These are phyloP conservation scores for Hibiscus mutabilis DNA, from an alignment of 345 rosid genomes.

Conservation along the genomic window DNA sequence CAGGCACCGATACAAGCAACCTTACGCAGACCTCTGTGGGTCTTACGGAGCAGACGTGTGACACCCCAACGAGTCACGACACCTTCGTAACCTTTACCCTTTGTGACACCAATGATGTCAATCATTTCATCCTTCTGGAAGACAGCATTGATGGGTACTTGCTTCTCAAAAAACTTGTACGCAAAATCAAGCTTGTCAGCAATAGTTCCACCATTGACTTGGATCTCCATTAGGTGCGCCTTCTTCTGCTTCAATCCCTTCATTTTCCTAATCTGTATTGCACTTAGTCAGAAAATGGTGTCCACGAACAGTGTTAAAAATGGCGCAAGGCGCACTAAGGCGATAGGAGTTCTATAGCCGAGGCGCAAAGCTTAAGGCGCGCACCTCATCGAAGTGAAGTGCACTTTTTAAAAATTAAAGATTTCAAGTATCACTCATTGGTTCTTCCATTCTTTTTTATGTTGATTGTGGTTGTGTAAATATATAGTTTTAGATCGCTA, in stretches of 20 bases:
- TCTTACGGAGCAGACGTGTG: not conserved
- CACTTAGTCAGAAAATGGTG: not conserved
- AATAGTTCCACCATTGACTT: not conserved
- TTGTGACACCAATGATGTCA: not conserved
- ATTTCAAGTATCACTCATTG: no score
- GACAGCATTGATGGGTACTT: not conserved
- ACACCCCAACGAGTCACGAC: not conserved
- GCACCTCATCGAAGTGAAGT: no score
- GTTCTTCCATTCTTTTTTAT: no score
- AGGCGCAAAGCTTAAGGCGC: no score
- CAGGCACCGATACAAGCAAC: not conserved
- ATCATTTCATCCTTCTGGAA: not conserved
- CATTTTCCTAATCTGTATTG: not conserved
- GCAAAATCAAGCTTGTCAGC: not conserved
- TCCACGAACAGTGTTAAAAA: no score
- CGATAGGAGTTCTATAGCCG: no score
- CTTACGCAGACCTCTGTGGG: not conserved
- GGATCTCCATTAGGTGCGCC: not conserved
- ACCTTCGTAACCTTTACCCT: not conserved
- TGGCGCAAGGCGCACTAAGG: no score
- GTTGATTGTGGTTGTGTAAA: no score
- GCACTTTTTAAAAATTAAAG: no score
- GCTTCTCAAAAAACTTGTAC: not conserved
- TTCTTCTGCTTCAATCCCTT: not conserved
- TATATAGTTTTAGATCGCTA: no score